Evolutionary conservation across 139 green algal genomes (phyloP).

Genomic region (Chlorella sorokiniana): DNA sequence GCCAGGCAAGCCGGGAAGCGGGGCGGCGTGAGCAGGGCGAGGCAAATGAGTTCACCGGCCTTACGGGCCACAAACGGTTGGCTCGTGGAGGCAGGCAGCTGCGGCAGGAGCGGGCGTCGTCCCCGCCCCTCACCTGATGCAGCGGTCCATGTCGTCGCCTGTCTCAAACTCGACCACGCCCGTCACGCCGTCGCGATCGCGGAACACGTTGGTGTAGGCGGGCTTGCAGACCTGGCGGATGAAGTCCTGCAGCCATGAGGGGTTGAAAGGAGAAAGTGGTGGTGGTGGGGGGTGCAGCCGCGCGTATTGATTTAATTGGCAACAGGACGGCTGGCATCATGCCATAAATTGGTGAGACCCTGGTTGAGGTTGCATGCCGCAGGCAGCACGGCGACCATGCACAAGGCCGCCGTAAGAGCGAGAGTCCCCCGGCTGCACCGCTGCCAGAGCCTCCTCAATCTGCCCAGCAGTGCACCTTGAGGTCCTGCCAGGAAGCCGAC

Average conservation of each 20-base stretch:
- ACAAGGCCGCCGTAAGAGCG: too few species aligned
- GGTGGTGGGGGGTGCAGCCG: too few species aligned
- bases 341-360: too few species aligned
- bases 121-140: constrained; percentile 31
- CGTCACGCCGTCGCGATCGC: constrained; percentile 53
- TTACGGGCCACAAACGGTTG: neutral
- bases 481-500: constrained; percentile 92
- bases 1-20: neutral
- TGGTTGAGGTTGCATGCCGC: too few species aligned
- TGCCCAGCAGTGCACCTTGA: constrained; percentile 89
- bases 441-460: too few species aligned
- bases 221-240: constrained; percentile 71
- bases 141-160: constrained; percentile 56
- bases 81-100: neutral
- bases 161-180: constrained; percentile 76
- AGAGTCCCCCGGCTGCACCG: too few species aligned
- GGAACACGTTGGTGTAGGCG: constrained; percentile 73
- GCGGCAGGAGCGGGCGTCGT: neutral
- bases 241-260: constrained; percentile 62
- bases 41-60: too few species aligned
- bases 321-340: too few species aligned
- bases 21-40: too few species aligned
- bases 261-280: neutral
- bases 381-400: too few species aligned
- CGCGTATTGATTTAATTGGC: too few species aligned